Evolutionary conservation across 306 rosid species (phyloP), one percentile per base, ranked within the genome.

Genomic region (Rubus idaeus): DNA sequence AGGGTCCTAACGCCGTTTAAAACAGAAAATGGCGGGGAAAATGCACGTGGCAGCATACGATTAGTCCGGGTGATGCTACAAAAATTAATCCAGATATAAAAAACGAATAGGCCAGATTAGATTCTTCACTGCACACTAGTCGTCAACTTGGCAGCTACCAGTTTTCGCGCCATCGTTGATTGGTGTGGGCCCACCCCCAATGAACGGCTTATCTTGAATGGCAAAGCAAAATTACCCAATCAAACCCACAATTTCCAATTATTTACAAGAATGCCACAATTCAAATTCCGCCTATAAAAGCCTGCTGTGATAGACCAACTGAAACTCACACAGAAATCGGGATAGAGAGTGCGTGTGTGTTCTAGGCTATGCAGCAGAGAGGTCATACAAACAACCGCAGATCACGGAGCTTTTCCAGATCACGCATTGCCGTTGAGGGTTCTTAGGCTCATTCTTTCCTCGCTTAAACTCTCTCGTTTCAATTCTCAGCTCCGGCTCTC

Each of bases 341-440:
- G 55, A 17, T 18, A n/a, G 64, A 41, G 53, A 44, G 64, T n/a
- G 62, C 4, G 60, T 40, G 81, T 51, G 78, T 71, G 60, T 0
- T 21, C 16, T 8, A 26, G 39, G 7, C 68, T 56, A 94, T 95
- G 97, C 86, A 83, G 90, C 97, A 88, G 86, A 88, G 75, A 81
- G 97, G 99, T 9, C 80, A 83, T 82, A 60, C 35, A 1, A 0
- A 42, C 60, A 80, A 90, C 92, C 94, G 99, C 44, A 88, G 97
- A 88, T 92, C 97, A 12, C 83, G 97, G 92, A 89, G 97, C 86
- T 95, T 92, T 83, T 79, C 97, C 7, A 90, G 98, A 69, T 85
- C 85, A 17, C 91, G 99, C 46, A 57, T 88, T 11, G 99, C 99
- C 35, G 49, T 92, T 70, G 97, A 95, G 83, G 99, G 97, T 16